Evolutionary conservation across 257 asterid genomes (phyloP).

Genomic region (Scutellaria barbata): DNA sequence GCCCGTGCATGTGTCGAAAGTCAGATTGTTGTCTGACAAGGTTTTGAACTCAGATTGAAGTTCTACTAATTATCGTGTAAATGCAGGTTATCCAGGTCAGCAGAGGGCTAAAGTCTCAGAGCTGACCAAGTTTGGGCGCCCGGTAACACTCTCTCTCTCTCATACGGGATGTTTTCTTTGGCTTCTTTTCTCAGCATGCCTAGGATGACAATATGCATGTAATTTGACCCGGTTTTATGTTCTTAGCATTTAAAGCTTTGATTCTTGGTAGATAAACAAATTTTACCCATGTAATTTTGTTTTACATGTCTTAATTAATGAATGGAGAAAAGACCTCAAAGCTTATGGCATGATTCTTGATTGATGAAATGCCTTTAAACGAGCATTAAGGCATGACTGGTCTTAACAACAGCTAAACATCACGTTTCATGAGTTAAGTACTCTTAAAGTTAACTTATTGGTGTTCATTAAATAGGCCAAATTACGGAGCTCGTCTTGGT

Average conservation of each 20-base stretch:
- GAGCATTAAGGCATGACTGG: not conserved
- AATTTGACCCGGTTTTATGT: not conserved
- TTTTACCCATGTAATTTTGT: conserved; percentile 5
- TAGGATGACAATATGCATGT: not conserved
- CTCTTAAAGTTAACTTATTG: not conserved
- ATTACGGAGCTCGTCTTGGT: conserved; percentile 83
- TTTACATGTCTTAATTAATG: no score
- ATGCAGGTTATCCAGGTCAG: conserved; percentile 74
- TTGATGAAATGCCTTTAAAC: conserved; percentile 10
- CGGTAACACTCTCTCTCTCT: conserved; percentile 51
- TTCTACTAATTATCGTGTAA: conserved; percentile 11
- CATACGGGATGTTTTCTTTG: not conserved
- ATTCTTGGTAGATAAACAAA: not conserved
- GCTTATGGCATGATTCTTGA: not conserved
- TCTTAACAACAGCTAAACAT: not conserved
- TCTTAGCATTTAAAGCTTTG: not conserved
- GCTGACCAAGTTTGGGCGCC: conserved; percentile 84
- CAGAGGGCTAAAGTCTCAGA: conserved; percentile 71
- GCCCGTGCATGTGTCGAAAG: no score
- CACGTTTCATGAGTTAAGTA: conserved; percentile 16
- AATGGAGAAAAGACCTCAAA: no score
- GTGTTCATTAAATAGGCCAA: conserved; percentile 59
- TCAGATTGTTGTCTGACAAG: not conserved
- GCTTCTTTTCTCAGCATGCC: not conserved
- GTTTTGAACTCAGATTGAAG: not conserved